Conservation (phyloP, 2,329 filamentous ascomycete species). For the Sclerotinia sclerotiorum region DNA sequence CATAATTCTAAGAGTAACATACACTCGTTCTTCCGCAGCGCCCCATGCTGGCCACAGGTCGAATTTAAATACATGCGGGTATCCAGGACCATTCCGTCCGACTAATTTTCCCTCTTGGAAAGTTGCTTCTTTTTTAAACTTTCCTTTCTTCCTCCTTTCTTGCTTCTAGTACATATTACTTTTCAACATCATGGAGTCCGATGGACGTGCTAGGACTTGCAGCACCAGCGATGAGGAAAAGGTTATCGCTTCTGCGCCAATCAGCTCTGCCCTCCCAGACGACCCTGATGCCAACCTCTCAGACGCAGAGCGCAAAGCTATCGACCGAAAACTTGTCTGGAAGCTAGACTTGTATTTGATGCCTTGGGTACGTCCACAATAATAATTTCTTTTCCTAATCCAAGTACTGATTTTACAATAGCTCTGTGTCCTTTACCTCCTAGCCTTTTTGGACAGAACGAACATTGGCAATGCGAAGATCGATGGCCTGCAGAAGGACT, state of each 20-base stretch:
- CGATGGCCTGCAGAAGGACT: conserved; percentile 57
- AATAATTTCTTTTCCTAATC: not conserved
- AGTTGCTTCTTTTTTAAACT: not conserved
- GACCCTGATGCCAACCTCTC: conserved; percentile 66
- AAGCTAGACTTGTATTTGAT: conserved; percentile 62
- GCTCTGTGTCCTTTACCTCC: conserved; percentile 72
- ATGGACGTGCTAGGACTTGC: conserved; percentile 5
- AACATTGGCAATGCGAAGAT: conserved; percentile 78
- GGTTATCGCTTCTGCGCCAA: not conserved
- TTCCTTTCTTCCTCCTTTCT: not conserved
- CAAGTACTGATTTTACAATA: conserved; percentile 29
- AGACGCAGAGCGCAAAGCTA: conserved; percentile 59
- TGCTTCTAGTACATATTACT: not conserved
- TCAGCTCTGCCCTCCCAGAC: conserved; percentile 25
- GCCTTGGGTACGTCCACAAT: conserved; percentile 49
- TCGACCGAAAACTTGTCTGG: conserved; percentile 60
- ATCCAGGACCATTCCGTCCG: not conserved
- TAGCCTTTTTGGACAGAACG: conserved; percentile 73
- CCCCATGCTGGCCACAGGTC: not conserved
- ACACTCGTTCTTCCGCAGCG: conserved; percentile 4
- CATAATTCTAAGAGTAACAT: conserved; percentile 5
- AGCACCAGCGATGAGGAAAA: conserved; percentile 23
- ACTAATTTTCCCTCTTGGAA: not conserved
- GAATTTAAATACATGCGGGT: not conserved
- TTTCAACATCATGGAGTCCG: conserved; percentile 16